These are phyloP conservation scores for Gautieria morchelliformis DNA, from an alignment of 768 basidiomycete species.

Conservation along the genomic window DNA sequence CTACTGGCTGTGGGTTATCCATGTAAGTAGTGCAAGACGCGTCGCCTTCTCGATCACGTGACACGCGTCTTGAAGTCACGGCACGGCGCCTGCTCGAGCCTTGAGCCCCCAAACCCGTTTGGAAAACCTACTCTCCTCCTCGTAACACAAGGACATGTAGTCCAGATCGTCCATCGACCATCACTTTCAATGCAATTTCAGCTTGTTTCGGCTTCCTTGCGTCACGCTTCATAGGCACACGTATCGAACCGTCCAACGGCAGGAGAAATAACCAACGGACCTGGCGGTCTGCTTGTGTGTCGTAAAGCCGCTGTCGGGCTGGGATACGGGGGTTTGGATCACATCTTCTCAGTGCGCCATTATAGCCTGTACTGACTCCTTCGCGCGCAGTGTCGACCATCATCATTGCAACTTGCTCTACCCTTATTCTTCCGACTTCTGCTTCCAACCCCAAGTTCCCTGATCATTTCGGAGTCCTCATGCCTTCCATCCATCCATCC, in stretches of 20 bases:
- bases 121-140: slow-evolving; percentile 48
- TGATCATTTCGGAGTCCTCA: slow-evolving; percentile 35
- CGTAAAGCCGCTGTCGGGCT: slow-evolving; percentile 50
- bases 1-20: no score
- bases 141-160: slow-evolving; percentile 53
- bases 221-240: slow-evolving; percentile 30
- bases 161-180: slow-evolving; percentile 32
- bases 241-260: not conserved
- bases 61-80: no score
- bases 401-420: slow-evolving; percentile 52
- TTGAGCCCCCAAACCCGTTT: slow-evolving; percentile 47
- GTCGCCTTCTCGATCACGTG: no score
- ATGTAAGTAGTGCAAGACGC: no score
- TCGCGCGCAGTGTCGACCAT: slow-evolving; percentile 39
- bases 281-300: slow-evolving; percentile 38
- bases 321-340: slow-evolving; percentile 42
- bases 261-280: slow-evolving; percentile 18
- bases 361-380: not conserved
- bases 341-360: no score
- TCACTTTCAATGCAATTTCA: slow-evolving; percentile 38
- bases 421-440: slow-evolving; percentile 33
- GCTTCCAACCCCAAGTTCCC: slow-evolving; percentile 19
- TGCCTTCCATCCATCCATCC: slow-evolving; percentile 21
- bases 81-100: no score
- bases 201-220: slow-evolving; percentile 36